Conservation (phyloP, 2,329 filamentous ascomycete species). For the Colletotrichum gloeosporioides region DNA sequence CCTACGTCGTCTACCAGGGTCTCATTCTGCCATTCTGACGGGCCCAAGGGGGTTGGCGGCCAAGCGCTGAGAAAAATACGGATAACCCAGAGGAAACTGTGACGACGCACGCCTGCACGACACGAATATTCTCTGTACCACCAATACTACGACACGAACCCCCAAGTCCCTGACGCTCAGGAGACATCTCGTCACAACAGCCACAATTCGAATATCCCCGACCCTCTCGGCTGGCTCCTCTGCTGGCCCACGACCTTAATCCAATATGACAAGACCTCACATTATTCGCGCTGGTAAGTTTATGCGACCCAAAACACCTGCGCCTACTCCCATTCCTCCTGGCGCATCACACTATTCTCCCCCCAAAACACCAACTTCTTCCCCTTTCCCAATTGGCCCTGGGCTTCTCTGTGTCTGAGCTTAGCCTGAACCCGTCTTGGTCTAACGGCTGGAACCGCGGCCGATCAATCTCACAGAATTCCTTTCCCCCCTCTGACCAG, state of each 20-base stretch:
- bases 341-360: conserved; percentile 12
- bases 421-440: conserved; percentile 21
- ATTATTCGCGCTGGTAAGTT: conserved; percentile 65
- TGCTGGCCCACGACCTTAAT: conserved; percentile 19
- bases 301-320: conserved; percentile 20
- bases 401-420: conserved; percentile 10
- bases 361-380: conserved; percentile 10
- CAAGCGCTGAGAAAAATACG: background rate
- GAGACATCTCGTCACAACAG: background rate
- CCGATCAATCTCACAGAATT: conserved; percentile 20
- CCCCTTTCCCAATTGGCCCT: conserved; percentile 9
- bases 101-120: background rate
- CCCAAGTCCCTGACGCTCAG: background rate
- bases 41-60: conserved; percentile 8
- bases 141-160: background rate
- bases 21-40: conserved; percentile 10
- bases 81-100: background rate
- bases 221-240: conserved; percentile 3
- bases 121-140: background rate
- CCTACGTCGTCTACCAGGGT: conserved; percentile 6
- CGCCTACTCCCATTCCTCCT: conserved; percentile 17
- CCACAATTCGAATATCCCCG: conserved; percentile 1
- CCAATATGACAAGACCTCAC: conserved; percentile 63
- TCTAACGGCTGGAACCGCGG: conserved; percentile 15
- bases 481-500: background rate